Evolutionary conservation across 1,284 basidiomycete genomes (phyloP), one percentile per base, ranked within the genome.

Genomic region (Rhodofomes roseus): DNA sequence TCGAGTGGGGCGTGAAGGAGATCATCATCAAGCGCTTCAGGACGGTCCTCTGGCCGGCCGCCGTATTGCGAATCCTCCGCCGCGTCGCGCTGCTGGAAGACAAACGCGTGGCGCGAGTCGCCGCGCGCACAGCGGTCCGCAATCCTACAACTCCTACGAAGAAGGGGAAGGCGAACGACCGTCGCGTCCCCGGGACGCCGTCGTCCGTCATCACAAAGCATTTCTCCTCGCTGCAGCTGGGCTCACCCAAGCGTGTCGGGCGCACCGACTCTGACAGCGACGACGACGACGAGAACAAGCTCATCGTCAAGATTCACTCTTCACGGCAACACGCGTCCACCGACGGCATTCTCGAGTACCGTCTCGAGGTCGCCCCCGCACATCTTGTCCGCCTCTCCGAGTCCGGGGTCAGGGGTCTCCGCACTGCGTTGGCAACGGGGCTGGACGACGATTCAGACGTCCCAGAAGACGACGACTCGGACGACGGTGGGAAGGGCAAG

Each of bases 1-100:
- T 96, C 65, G 93, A 95, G 69, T 96, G 93, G 93, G 93, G 93
- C 0, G 86, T 91, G 48, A 85, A 81, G 63, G 89, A 92, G 55
- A 77, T 83, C 6, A 90, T 93, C 61, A 80, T 92, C 64, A 89
- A 91, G 63, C 84, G 90, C 7, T 92, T 93, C 69, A 77, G 88
- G 62, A 91, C 85, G 0, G 80, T 92, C 6, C 79, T 93, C 22
- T 93, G 91, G 89, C 84, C 82, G 6, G 81, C 85, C 0, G 79
- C 82, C 11, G 81, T 89, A 16, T 76, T 88, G 43, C 80, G 90
- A 31, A 84, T 87, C 40, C 71, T 93, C 36, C 79, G 90, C 9
- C 79, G 86, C 23, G 79, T 78, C 2, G 80, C 79, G 0, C 62
- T 91, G 29, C 62, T 76, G 22, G 58, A 62, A 16, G 81, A 85